Conservation (phyloP, 163 green algal species). For the Chlorella variabilis region DNA sequence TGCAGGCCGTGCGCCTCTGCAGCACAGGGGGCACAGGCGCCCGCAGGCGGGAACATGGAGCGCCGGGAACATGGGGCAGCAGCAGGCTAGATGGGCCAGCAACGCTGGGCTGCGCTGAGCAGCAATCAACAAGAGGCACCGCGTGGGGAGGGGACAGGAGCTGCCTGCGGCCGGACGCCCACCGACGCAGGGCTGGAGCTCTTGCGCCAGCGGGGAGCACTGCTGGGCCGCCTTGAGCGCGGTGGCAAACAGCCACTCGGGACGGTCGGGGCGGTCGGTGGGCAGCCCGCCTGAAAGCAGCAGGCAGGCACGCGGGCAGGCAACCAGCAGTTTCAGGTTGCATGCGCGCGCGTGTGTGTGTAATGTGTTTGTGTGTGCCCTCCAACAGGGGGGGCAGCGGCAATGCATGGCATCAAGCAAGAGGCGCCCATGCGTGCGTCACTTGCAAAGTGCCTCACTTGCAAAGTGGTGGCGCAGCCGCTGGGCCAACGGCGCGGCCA, state of each 20-base stretch:
- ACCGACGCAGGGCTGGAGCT: conserved; percentile 43
- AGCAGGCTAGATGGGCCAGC: no score
- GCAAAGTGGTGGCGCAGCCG: conserved; percentile 58
- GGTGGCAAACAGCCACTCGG: conserved; percentile 66
- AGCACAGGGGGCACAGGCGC: not conserved
- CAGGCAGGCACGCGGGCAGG: not conserved
- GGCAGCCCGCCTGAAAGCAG: conserved; percentile 34
- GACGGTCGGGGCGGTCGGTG: conserved; percentile 58
- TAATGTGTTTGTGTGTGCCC: no score
- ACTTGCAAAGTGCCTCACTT: not conserved
- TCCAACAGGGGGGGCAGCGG: no score
- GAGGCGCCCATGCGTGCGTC: not conserved
- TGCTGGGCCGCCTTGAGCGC: conserved; percentile 33
- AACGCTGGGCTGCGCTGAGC: no score
- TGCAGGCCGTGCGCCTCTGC: conserved; percentile 40
- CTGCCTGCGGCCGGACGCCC: not conserved
- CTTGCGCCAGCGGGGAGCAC: conserved; percentile 21
- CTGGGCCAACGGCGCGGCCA: conserved; percentile 38
- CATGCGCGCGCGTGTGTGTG: no score
- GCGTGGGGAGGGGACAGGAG: not conserved
- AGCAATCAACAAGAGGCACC: no score
- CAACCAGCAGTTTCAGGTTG: no score
- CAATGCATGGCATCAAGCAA: not conserved
- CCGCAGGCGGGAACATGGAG: not conserved
- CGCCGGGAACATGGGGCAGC: no score